Percentiles rank a stretch among this genome's conserved stretches.
Conservation (phyloP, 257 asterid species). For the Scutellaria barbata region DNA sequence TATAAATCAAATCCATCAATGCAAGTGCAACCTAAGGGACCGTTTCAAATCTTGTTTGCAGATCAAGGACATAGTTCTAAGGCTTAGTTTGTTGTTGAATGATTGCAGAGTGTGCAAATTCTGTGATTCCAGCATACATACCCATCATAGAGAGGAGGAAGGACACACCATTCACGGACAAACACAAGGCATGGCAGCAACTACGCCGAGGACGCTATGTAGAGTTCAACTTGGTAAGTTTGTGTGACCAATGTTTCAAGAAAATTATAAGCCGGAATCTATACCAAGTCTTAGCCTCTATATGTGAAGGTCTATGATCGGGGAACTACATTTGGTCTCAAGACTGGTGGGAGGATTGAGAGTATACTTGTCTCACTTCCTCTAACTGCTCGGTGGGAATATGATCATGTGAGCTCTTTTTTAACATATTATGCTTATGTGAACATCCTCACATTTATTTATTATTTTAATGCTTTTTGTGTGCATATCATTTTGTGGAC, state of each 20-base stretch:
- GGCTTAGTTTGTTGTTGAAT: slow-evolving; percentile 27
- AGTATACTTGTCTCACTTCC: slow-evolving; percentile 99
- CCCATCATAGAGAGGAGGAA: slow-evolving; percentile 90
- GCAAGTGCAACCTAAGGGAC: not conserved
- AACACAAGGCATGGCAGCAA: slow-evolving; percentile 93
- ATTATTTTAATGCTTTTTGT: not conserved
- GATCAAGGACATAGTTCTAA: slow-evolving; percentile 13
- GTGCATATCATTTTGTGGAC: not conserved
- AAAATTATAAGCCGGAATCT: not conserved
- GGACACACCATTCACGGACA: slow-evolving; percentile 73
- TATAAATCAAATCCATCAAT: slow-evolving; percentile 5
- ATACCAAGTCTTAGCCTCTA: slow-evolving; percentile 26
- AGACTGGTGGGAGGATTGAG: slow-evolving; percentile 99
- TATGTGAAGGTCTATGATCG: slow-evolving; percentile 86
- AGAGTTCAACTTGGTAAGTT: slow-evolving; percentile 87
- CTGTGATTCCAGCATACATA: slow-evolving; percentile 89
- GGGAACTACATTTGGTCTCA: slow-evolving; percentile 98
- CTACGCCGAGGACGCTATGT: slow-evolving; percentile 96
- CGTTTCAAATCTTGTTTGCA: slow-evolving; percentile 17
- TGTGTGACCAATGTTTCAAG: slow-evolving; percentile 13
- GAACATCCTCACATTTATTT: not conserved
- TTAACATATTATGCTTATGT: slow-evolving; percentile 15
- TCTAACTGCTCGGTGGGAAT: slow-evolving; percentile 93
- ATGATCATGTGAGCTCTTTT: slow-evolving; percentile 72
- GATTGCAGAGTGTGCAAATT: slow-evolving; percentile 90